phyloP scores from a whole-genome alignment of 2,329 filamentous ascomycete species.

The Neobulgaria alba region DNA sequence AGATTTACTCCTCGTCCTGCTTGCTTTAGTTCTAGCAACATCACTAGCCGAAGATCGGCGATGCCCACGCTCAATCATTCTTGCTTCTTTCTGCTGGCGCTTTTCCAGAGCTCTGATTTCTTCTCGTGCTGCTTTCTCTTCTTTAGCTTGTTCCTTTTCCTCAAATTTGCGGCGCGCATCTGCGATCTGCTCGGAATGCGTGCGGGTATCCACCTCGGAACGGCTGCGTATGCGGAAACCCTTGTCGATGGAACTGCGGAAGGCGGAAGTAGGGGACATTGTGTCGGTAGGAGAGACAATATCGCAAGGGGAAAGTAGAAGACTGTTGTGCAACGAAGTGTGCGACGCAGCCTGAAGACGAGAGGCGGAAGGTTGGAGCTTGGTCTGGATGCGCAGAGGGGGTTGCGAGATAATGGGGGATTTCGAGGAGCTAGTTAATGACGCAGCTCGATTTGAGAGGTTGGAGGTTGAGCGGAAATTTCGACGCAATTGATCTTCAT shows the following conservation, averaged over 20 bases:
- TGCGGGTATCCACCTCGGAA: conserved; percentile 48
- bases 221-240: conserved; percentile 52
- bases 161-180: conserved; percentile 55
- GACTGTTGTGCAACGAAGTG: conserved; percentile 13
- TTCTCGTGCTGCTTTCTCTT: conserved; percentile 53
- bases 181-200: conserved; percentile 48
- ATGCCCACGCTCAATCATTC: conserved; percentile 37
- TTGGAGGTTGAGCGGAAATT: conserved; percentile 22
- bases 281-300: conserved; percentile 20
- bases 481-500: conserved; percentile 23
- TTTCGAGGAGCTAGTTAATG: conserved; percentile 10
- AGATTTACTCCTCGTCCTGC: conserved; percentile 28
- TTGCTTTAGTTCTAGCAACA: conserved; percentile 31
- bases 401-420: conserved; percentile 14
- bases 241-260: conserved; percentile 51
- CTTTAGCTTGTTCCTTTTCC: conserved; percentile 50
- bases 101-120: conserved; percentile 50
- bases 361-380: conserved; percentile 20
- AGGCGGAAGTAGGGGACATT: conserved; percentile 38
- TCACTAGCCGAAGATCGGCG: conserved; percentile 28
- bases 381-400: conserved; percentile 24
- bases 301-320: conserved; percentile 14
- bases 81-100: conserved; percentile 47
- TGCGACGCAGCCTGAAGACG: conserved; percentile 22
- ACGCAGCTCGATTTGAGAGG: conserved; percentile 17